Evolutionary conservation across 2,329 filamentous ascomycete genomes (phyloP), one percentile per base, ranked within the genome.

Genomic region (Lachnellula willkommii): DNA sequence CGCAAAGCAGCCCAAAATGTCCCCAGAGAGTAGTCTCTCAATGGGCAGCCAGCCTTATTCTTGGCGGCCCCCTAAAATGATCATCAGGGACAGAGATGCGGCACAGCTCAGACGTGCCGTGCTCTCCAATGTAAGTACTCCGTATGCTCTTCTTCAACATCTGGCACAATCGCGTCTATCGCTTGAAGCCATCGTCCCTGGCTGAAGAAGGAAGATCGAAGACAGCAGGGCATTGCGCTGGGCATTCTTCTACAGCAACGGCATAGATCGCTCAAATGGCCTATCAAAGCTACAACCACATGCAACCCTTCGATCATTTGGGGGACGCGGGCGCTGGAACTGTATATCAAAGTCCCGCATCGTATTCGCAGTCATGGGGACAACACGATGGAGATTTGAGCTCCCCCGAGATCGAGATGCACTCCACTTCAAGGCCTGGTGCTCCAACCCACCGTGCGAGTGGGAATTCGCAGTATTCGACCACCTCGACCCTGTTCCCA

Each of bases 31-130:
- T 39, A n/a, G 11, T 22, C n/a, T 14, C 11, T 49, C 12, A 59
- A 20, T 57, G 59, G 56, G 47, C 59, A 59, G 59, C 59, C 59
- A 59, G 59, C 59, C 59, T 55, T 37, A 49, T 53, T n/a, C 49
- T 52, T 51, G 53, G 55, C 53, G 14, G 37, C 53, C 50, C 53
- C 52, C 28, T 32, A 12, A 32, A 12, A 32, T 32, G 39, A 26
- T 24, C 28, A 40, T 24, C 28, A 9, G 28, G 9, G 48, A 37
- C 9, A 22, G 8, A 39, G n/a, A 35, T 50, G 20, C 26, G 15
- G n/a, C 45, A 22, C 20, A 17, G 15, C 28, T 35, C 6, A 32
- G 8, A 14, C 35, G n/a, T 20, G 22, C 20, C 24, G 24, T 37
- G 35, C 12, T 37, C 17, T 28, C 47, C n/a, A 35, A 8, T 12